Base-by-base conservation (phyloP, 306 rosid genomes). In the Lupinus albus region DNA sequence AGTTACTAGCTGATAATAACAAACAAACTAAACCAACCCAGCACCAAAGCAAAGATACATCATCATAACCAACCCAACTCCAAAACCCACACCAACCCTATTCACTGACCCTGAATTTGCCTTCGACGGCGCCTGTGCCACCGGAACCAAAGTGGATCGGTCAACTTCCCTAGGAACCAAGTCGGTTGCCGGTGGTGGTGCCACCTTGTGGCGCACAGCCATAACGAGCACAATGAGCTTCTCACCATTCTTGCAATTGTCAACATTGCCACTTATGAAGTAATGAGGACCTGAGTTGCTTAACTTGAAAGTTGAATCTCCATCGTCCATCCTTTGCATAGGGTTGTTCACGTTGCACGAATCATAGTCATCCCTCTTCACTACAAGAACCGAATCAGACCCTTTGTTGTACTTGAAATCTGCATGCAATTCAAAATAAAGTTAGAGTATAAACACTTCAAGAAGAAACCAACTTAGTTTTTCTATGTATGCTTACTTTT, bases 351-450 rank as follows among this genome's bases (percentile, higher is more conserved):
- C 80, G 79, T 86, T 84, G 81, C 96, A 88, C 0, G 87, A 72
- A 61, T 70, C 47, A 45, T 79, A 87, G 38, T 88, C 84, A 20
- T 20, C 25, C 25, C 16, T 89, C 82, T 25, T 80, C 69, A 91
- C 86, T 36, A 75, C 83, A 76, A 87, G 25, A 25, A 91, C 87
- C 0, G 94, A 83, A 55, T 91, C 84, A 15, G 66, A 61, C 3
- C 74, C 87, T 55, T 84, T 74, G 51, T 68, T 73, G 85, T 83
- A 88, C 81, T 73, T 86, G 84, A 88, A 91, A 85, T 41, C 97
- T 87, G 67, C 72, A 73, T 39, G 33, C 25, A 68, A 14, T 7
- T 36, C 38, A 60, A 13, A 55, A 25, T 41, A 41, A 41, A 41
- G 25, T 20, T 20, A 20, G 33, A 28, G 33, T n/a, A n/a, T n/a